These are phyloP conservation scores for Coniochaeta hoffmannii DNA, from an alignment of 2,329 filamentous ascomycete genomes.

Conservation along the genomic window DNA sequence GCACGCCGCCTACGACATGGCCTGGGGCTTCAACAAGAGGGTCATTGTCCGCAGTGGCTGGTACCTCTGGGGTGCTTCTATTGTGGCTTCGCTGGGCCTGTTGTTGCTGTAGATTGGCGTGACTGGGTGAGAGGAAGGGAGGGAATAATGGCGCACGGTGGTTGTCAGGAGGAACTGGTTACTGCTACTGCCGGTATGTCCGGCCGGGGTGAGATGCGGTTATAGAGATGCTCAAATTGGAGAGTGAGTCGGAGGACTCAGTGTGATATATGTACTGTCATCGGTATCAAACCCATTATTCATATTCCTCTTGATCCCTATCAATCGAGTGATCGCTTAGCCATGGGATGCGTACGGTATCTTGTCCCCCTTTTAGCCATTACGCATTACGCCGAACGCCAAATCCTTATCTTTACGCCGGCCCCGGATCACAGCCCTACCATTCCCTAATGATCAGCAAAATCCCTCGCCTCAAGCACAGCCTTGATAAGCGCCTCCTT, in stretches of 20 bases:
- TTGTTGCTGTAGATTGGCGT: slow-evolving; percentile 1
- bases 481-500: slow-evolving; percentile 41
- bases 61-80: slow-evolving; percentile 37
- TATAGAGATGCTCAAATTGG: background rate
- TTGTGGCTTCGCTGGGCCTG: slow-evolving; percentile 29
- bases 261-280: slow-evolving; percentile 1
- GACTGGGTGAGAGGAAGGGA: background rate
- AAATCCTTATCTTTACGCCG: slow-evolving; percentile 11
- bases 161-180: background rate
- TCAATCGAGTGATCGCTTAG: background rate
- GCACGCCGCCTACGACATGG: slow-evolving; percentile 46
- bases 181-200: background rate
- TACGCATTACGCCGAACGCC: slow-evolving; percentile 6
- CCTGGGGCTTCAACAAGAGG: slow-evolving; percentile 40
- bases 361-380: background rate
- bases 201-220: background rate
- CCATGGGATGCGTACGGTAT: background rate
- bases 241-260: background rate
- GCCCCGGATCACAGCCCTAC: background rate
- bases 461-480: slow-evolving; percentile 46
- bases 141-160: background rate
- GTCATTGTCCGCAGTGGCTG: slow-evolving; percentile 36
- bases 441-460: slow-evolving; percentile 26
- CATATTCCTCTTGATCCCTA: background rate
- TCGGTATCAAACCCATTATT: background rate